Evolutionary conservation across 768 basidiomycete genomes (phyloP).

Genomic region (Boletellus ananas): DNA sequence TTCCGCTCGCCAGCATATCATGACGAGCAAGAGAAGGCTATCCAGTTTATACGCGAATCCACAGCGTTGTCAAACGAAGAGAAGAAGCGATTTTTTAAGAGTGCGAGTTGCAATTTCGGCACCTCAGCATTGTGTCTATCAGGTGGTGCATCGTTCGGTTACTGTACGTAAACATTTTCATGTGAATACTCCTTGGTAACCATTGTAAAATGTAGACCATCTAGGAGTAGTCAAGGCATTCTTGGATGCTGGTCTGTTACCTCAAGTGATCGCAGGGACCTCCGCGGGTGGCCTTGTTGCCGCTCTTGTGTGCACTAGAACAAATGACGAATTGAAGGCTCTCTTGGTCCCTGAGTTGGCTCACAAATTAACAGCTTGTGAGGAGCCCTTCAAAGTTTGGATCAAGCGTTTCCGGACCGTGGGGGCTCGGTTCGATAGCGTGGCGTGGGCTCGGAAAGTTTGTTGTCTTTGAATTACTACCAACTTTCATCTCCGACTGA

Average conservation of each 20-base stretch:
- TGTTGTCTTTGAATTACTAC: slow-evolving; percentile 4
- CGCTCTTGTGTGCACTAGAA: slow-evolving; percentile 78
- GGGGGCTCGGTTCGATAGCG: slow-evolving; percentile 92
- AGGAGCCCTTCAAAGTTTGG: slow-evolving; percentile 73
- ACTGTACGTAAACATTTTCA: slow-evolving; percentile 54
- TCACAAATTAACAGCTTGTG: slow-evolving; percentile 75
- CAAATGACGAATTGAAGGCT: slow-evolving; percentile 77
- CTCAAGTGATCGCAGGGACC: slow-evolving; percentile 92
- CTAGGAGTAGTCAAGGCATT: slow-evolving; percentile 92
- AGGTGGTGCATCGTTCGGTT: slow-evolving; percentile 95
- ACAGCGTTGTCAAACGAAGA: slow-evolving; percentile 76
- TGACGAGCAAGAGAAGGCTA: slow-evolving; percentile 68
- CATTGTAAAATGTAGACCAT: slow-evolving; percentile 51
- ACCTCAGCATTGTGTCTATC: slow-evolving; percentile 90
- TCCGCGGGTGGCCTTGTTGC: slow-evolving; percentile 86
- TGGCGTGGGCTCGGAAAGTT: slow-evolving; percentile 89
- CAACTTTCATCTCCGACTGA: not conserved
- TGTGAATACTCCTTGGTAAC: not conserved
- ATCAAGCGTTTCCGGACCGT: slow-evolving; percentile 71
- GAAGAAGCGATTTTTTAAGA: slow-evolving; percentile 90
- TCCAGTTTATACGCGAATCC: slow-evolving; percentile 74
- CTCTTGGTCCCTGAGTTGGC: slow-evolving; percentile 83
- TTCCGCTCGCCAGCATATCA: slow-evolving; percentile 63
- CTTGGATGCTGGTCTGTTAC: slow-evolving; percentile 78
- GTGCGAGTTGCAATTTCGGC: slow-evolving; percentile 85